These are phyloP conservation scores for Rhizomucor pusillus DNA, from an alignment of 371 early-diverging fungal species.

Conservation along the genomic window DNA sequence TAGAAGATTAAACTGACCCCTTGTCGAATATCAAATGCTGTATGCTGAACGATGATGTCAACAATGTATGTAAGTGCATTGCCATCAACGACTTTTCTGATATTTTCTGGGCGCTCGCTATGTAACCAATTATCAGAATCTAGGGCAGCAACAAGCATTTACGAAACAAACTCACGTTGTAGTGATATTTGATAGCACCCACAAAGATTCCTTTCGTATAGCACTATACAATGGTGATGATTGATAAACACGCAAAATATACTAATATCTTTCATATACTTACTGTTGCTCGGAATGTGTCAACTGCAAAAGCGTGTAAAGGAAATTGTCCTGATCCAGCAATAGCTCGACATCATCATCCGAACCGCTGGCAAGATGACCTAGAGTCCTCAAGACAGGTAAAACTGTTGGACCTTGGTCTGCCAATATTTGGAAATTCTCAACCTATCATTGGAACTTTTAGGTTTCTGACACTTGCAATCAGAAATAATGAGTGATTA, in stretches of 20 bases:
- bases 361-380: slow-evolving; percentile 66
- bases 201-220: slow-evolving; percentile 71
- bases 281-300: slow-evolving; percentile 60
- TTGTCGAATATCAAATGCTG: slow-evolving; percentile 64
- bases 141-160: background rate
- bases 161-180: slow-evolving; percentile 45
- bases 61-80: slow-evolving; percentile 55
- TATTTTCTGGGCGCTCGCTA: slow-evolving; percentile 23
- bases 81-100: slow-evolving; percentile 50
- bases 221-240: slow-evolving; percentile 33
- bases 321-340: slow-evolving; percentile 46
- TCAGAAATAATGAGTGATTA: too few relatives aligned
- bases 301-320: slow-evolving; percentile 46
- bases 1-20: slow-evolving; percentile 36
- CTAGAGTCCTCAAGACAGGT: slow-evolving; percentile 66
- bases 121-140: slow-evolving; percentile 6
- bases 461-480: background rate
- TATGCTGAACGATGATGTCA: slow-evolving; percentile 43
- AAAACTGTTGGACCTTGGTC: slow-evolving; percentile 46
- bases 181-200: slow-evolving; percentile 74
- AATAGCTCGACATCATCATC: slow-evolving; percentile 57
- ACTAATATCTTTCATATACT: background rate
- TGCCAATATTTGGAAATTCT: slow-evolving; percentile 21
- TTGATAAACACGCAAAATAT: slow-evolving; percentile 7
- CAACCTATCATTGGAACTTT: slow-evolving; percentile 19